Base-by-base conservation (phyloP, 140 eudicot species). In the Ambrosia hybrid region DNA sequence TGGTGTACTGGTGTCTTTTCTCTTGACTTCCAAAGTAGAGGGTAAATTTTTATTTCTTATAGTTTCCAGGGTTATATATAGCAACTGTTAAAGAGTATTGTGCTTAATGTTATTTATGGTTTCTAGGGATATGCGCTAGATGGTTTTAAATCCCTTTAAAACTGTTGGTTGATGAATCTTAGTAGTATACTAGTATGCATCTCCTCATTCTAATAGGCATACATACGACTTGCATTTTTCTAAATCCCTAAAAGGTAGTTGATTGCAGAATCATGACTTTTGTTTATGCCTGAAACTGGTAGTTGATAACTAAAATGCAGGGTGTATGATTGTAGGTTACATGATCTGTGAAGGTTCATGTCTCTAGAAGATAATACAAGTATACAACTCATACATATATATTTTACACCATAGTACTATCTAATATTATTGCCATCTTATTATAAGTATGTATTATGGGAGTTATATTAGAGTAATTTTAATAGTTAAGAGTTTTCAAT, bases 391-490 rank as follows among this genome's bases (percentile, higher is more conserved):
- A 51, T 58, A 56, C 51, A 37, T 36, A 34, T 2, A 37, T 55
- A 53, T 36, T 53, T 55, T 53, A 14, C 12, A 68, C 30, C 45
- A 9, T 37, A 16, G 55, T 55, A 55, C 64, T 17, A 15, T 15
- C 36, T 53, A 53, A 16, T 70, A 33, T 8, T 53, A 41, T 70
- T 53, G 6, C 21, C 74, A 53, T 37, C 30, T 70, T 68, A 52
- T 15, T 34, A 14, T 34, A 36, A 70, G 17, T 34, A 70, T 17
- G 17, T 11, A 37, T 37, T 9, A 26, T 48, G 49, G 26, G 49
- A 73, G 76, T 51, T 52, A 11, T 61, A 52, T 10, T 49, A 34
- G 61, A 73, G 49, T 34, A 62, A 4, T 36, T 62, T 21, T 62
- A 21, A 63, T 21, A 65, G 45, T 21, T 62, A n/a, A 63, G 39